Evolutionary conservation across 2,329 filamentous ascomycete species (phyloP), one percentile per base, ranked within the genome.

Genomic region (Colletotrichum eremochloae): DNA sequence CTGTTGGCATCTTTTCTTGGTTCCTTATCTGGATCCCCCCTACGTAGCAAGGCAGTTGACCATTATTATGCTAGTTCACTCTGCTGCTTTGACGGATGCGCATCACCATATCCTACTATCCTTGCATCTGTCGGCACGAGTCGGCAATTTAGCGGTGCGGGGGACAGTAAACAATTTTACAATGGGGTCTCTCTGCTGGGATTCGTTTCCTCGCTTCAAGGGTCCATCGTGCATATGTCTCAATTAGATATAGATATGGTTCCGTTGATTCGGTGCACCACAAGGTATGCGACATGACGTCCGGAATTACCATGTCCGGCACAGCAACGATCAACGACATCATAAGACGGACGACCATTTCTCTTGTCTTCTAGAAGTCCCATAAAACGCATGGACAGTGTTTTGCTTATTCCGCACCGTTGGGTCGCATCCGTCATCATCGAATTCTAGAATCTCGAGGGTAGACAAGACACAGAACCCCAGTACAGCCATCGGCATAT

Each of bases 131-230:
- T 48, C 24, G 44, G 42, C 48, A 9, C 36, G 61, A 63, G 46
- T 63, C 61, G 36, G 33, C 31, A 50, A 14, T 38, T n/a, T 12
- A 62, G 14, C 29, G 5, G 55, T 42, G 64, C 44, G 36, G 15
- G 24, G 58, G 15, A 24, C 12, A n/a, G 15, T 5, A 14, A 52
- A 36, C 29, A 24, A 18, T 36, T n/a, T 64, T 56, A 24, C 44
- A 46, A n/a, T 44, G 50, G 50, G 50, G 12, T 38, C 68, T 31
- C 68, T 31, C 24, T 20, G 40, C 40, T 15, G 57, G 64, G 65
- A 8, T 44, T 20, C 24, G 63, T 72, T 68, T 68, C 36, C 65
- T 58, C 52, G 15, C 63, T 48, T 53, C 9, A 46, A n/a, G 52
- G 58, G 58, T n/a, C 11, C 20, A 36, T 29, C 3, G 7, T 18